phyloP scores from a whole-genome alignment of 129 eudicot species.

The Chrysanthemum makinoi region DNA sequence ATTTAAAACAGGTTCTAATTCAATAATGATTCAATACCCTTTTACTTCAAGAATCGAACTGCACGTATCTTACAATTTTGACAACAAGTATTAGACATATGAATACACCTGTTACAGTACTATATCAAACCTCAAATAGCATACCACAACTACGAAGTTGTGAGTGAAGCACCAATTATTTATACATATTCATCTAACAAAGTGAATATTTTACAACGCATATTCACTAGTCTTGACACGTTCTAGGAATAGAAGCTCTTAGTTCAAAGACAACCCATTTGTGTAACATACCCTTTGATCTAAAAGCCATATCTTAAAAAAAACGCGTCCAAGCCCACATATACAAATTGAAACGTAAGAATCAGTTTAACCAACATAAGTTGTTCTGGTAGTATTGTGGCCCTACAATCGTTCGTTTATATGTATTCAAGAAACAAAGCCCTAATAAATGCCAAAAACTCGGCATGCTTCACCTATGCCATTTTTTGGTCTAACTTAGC shows the following conservation, averaged over 20 bases:
- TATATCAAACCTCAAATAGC: constrained; percentile 11
- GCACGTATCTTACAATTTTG: constrained; percentile 11
- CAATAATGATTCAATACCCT: constrained; percentile 10
- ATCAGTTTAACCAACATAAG: constrained; percentile 5
- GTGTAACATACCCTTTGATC: constrained; percentile 2
- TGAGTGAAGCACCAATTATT: neutral
- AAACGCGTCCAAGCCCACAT: constrained; percentile 12
- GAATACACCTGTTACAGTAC: neutral
- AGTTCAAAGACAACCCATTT: constrained; percentile 1
- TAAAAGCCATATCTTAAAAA: constrained; percentile 8
- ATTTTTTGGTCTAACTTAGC: too few species aligned
- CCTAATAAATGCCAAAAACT: neutral
- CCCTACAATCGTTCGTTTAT: neutral
- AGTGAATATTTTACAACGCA: neutral
- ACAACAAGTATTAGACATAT: neutral
- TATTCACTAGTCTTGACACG: neutral
- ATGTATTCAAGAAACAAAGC: neutral
- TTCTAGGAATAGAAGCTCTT: constrained; percentile 5
- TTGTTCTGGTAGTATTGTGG: neutral
- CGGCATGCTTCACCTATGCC: too few species aligned
- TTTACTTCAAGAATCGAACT: neutral
- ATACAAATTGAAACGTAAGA: neutral
- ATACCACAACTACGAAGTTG: neutral
- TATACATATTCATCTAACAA: neutral
- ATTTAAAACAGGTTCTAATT: neutral